These are phyloP conservation scores for Kodamaea hsintzibuensis DNA, from an alignment of 805 yeast genomes.

Conservation along the genomic window DNA sequence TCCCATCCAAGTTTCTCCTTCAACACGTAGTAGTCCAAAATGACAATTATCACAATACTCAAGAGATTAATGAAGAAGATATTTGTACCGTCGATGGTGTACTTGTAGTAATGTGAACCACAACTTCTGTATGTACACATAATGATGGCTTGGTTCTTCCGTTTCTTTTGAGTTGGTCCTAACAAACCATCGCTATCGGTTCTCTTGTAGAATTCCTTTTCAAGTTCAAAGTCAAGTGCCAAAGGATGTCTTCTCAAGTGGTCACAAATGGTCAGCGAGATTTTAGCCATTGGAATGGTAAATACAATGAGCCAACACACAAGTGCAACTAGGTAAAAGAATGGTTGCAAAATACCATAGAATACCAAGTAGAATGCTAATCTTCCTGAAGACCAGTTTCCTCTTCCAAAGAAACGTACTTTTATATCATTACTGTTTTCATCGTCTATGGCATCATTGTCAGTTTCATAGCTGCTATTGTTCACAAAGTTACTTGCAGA, in stretches of 20 bases:
- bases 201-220: constrained; percentile 46
- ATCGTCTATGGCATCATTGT: constrained; percentile 13
- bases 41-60: constrained; percentile 77
- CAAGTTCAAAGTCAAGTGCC: constrained; percentile 73
- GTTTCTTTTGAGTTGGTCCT: constrained; percentile 20
- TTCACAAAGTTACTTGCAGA: neutral
- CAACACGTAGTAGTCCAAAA: constrained; percentile 70
- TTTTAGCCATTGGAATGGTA: constrained; percentile 92
- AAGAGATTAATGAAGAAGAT: constrained; percentile 86
- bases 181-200: constrained; percentile 19
- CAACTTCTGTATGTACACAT: constrained; percentile 90
- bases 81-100: constrained; percentile 95
- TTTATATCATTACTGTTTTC: constrained; percentile 34
- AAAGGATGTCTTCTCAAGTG: constrained; percentile 90
- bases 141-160: constrained; percentile 60
- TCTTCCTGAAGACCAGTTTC: constrained; percentile 86
- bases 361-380: constrained; percentile 71
- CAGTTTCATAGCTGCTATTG: constrained; percentile 1
- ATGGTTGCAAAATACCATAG: constrained; percentile 70
- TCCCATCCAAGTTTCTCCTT: constrained; percentile 43
- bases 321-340: constrained; percentile 53
- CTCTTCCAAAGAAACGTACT: constrained; percentile 82
- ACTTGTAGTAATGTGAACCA: constrained; percentile 92
- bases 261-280: constrained; percentile 61
- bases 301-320: constrained; percentile 82